Percentiles rank a stretch among this genome's conserved stretches.
These are phyloP conservation scores for Thymus quinquecostatus DNA, from an alignment of 257 asterid genomes.

Conservation along the genomic window DNA sequence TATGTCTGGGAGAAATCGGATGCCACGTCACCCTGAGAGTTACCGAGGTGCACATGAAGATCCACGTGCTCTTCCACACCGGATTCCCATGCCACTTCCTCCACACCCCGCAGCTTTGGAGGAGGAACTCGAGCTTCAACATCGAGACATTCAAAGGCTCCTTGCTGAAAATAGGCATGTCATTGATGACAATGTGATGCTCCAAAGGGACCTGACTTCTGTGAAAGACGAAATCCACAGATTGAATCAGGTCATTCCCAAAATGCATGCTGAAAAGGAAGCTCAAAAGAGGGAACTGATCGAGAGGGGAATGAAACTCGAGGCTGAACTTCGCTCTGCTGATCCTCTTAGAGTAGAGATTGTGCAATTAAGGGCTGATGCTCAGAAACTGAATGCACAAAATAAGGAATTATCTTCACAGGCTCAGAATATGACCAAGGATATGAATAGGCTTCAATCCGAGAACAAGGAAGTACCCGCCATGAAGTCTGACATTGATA, in stretches of 20 bases:
- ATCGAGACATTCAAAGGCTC: conserved; percentile 75
- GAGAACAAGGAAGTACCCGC: conserved; percentile 66
- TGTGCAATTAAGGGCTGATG: conserved; percentile 62
- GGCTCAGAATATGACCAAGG: conserved; percentile 66
- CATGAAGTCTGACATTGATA: conserved; percentile 72
- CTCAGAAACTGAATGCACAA: conserved; percentile 58
- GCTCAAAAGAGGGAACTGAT: conserved; percentile 76
- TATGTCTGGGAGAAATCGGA: conserved; percentile 82
- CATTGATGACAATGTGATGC: conserved; percentile 80
- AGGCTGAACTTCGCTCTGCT: conserved; percentile 68
- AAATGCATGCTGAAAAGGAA: conserved; percentile 70
- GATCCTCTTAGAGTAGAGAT: conserved; percentile 74
- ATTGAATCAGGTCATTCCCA: conserved; percentile 66
- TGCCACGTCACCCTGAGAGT: conserved; percentile 58
- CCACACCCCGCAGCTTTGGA: conserved; percentile 71
- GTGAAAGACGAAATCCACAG: conserved; percentile 83
- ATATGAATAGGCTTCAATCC: conserved; percentile 52
- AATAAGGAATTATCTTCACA: conserved; percentile 71
- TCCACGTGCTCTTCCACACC: conserved; percentile 48
- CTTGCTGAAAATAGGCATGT: conserved; percentile 67
- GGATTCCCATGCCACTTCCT: conserved; percentile 55
- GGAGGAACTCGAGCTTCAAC: conserved; percentile 85
- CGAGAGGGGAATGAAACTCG: conserved; percentile 73
- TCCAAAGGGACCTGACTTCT: conserved; percentile 76
- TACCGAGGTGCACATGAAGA: conserved; percentile 55